Conservation (phyloP, 257 asterid species). For the Osmanthus fragrans region DNA sequence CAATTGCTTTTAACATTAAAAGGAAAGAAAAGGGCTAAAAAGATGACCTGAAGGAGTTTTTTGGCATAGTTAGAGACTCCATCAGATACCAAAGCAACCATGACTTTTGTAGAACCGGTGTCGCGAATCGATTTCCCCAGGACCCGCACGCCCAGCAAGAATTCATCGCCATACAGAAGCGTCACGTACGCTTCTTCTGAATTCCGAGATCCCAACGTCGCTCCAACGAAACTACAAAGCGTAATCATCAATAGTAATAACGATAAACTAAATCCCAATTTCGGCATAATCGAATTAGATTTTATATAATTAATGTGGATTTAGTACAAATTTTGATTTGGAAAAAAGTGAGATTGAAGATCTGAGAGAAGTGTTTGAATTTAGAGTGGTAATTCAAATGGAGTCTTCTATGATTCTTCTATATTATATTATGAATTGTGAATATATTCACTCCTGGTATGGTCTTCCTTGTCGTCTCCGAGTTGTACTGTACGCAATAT, state of each 20-base stretch:
- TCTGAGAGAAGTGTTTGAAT: constrained; percentile 21
- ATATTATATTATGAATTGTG: no score
- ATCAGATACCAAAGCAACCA: constrained; percentile 91
- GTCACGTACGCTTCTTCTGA: constrained; percentile 82
- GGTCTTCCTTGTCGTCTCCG: constrained; percentile 31
- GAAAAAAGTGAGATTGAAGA: constrained; percentile 17
- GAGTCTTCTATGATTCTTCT: constrained; percentile 9
- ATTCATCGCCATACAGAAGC: constrained; percentile 91
- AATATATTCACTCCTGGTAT: background rate
- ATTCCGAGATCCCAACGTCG: constrained; percentile 50
- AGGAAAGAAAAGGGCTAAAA: background rate
- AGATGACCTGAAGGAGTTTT: constrained; percentile 55
- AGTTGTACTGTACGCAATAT: constrained; percentile 19
- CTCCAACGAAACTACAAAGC: constrained; percentile 33
- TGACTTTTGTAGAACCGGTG: constrained; percentile 77
- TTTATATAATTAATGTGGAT: background rate
- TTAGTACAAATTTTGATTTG: constrained; percentile 13
- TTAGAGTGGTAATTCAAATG: background rate
- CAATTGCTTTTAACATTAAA: background rate
- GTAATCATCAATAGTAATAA: constrained; percentile 34
- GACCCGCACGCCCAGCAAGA: constrained; percentile 85
- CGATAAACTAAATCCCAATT: constrained; percentile 39
- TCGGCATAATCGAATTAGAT: constrained; percentile 27
- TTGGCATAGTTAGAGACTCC: constrained; percentile 84
- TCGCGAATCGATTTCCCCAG: constrained; percentile 91